Evolutionary conservation across 2,329 filamentous ascomycete genomes (phyloP), one percentile per base, ranked within the genome.

Genomic region (Microsporum canis): DNA sequence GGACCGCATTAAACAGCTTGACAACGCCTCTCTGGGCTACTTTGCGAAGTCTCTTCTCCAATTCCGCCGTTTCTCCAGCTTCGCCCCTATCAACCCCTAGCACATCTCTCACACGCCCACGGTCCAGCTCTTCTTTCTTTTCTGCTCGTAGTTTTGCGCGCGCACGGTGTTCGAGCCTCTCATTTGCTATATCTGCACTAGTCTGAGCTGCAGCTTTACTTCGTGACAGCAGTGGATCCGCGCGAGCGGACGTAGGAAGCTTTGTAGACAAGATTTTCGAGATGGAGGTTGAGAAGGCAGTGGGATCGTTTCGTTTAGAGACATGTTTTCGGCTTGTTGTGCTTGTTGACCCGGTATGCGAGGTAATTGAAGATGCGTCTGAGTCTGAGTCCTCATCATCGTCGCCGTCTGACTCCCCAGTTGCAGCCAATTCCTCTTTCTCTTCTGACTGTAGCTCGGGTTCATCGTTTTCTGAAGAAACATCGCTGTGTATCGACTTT

Each of bases 1-100:
- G 82, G 36, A 99, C 91, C 0, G 94, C 94, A 73, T 97, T 96
- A 77, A 99, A 99, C 62, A 99, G 79, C 79, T 92, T 95, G 29
- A 97, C 87, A 45, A 99, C 94, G 83, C 92, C 92, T 60, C 90
- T 83, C 75, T 96, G 90, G 51, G 91, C 91, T 57, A 89, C 90
- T 78, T 95, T 94, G 69, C 88, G 84, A 70, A 97, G 73, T 65
- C 84, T 80, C 76, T 86, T 87, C 79, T 97, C 92, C 68, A 86
- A 82, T 70, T 88, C 89, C 14, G 80, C 75, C 5, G 84, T 78
- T 2, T 76, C 75, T 4, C 80, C 82, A 3, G 76, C 76, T 65
- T 80, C 78, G 3, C 71, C 75, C 31, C 80, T 76, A 67, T 82
- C 78, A 63, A 87, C 75, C 7, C 85, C 83, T 62, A 97, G 77